Evolutionary conservation across 2,329 filamentous ascomycete species (phyloP).

Genomic region (Fusarium nanum): DNA sequence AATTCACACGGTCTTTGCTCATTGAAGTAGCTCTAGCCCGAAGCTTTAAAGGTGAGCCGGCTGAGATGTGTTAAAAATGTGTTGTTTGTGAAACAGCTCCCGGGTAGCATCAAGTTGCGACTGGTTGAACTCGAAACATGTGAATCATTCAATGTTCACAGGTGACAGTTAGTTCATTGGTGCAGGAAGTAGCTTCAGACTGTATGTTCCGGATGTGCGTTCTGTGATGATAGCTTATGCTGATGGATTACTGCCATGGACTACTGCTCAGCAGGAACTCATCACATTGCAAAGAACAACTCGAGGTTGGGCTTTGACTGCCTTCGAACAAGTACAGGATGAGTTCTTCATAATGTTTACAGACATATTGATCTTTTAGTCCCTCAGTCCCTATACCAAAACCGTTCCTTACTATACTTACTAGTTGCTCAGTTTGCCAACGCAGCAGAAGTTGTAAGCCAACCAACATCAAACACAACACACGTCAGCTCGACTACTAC

Average conservation of each 20-base stretch:
- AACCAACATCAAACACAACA: slow-evolving; percentile 8
- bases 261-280: background rate
- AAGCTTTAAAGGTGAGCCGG: background rate
- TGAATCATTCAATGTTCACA: slow-evolving; percentile 7
- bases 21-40: background rate
- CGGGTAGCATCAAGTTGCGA: slow-evolving; percentile 35
- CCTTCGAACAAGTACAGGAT: background rate
- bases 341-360: background rate
- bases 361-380: background rate
- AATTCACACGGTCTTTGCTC: background rate
- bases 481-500: slow-evolving; percentile 16
- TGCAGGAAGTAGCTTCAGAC: background rate
- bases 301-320: background rate
- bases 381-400: background rate
- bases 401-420: background rate
- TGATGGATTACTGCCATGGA: background rate
- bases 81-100: slow-evolving; percentile 32
- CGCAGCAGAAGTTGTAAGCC: background rate
- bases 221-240: background rate
- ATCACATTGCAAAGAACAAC: background rate
- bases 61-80: background rate
- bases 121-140: slow-evolving; percentile 27
- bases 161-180: slow-evolving; percentile 10
- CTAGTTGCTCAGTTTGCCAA: background rate
- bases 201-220: background rate